Base-by-base conservation (phyloP, 495 filamentous ascomycete species). In the Entonaema liquescens region DNA sequence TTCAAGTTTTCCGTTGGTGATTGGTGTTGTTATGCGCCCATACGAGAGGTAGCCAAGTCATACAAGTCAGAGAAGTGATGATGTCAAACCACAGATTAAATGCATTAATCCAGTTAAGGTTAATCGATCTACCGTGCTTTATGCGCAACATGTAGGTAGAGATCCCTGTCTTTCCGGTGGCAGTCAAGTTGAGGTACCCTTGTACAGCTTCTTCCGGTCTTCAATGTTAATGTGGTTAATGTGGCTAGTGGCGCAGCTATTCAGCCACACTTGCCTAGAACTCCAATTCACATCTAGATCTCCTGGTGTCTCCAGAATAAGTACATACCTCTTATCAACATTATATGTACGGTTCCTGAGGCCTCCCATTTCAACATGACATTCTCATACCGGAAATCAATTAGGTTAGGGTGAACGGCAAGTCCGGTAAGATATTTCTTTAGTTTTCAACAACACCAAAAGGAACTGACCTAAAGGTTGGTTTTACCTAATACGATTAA, bases 1-100 rank as follows among this genome's bases (percentile, higher is more conserved):
- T 72, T 69, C 70, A 68, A 65, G 65, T 72, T 72, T 69, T 35
- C 44, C 59, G 29, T 61, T 50, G 44, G 5, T 67, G 59, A 49
- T 56, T 56, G 26, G 35, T 49, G 54, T 5, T 35, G 28, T 25
- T 12, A 63, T 44, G 36, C 35, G 56, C 49, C 31, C n/a, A 62
- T 58, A 40, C 54, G 44, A 65, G 52, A 65, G 56, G 61, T 11
- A 62, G 53, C 56, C 61, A 66, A 62, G 28, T 42, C 59, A 26
- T 59, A 52, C 63, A 71, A 35, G 55, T 70, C 44, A 63, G 62
- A 71, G 38, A 36, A 62, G 26, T 63, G 63, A 67, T 71, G 68
- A 71, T 59, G 68, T 73, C 70, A 73, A 59, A 56, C 65, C 13
- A 28, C 55, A 40, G 49, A 29, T 47, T 52, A 21, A 65, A 70